phyloP scores from a whole-genome alignment of 2,329 filamentous ascomycete genomes.

The Penicillium olsonii region DNA sequence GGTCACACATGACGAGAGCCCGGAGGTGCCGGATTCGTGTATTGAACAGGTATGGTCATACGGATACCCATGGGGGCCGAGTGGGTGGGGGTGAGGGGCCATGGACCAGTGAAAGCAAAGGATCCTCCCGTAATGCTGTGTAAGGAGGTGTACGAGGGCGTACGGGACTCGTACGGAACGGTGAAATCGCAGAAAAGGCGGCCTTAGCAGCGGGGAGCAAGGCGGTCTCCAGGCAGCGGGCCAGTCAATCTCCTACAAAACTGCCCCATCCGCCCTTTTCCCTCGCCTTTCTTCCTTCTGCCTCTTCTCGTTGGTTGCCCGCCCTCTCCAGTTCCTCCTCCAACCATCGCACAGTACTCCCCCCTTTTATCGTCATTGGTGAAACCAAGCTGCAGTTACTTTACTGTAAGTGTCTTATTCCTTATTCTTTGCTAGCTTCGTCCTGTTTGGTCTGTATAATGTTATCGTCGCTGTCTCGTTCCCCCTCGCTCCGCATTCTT shows the following conservation, averaged over 20 bases:
- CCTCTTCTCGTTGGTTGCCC: constrained; percentile 45
- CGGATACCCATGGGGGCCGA: background rate
- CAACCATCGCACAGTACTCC: constrained; percentile 27
- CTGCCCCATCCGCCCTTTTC: constrained; percentile 43
- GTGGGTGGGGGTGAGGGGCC: background rate
- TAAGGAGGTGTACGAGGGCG: background rate
- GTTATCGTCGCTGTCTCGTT: background rate
- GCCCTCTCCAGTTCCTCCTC: constrained; percentile 32
- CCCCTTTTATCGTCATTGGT: constrained; percentile 12
- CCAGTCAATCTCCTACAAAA: constrained; percentile 40
- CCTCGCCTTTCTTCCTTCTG: constrained; percentile 39
- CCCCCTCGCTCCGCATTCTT: background rate
- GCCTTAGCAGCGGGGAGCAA: constrained; percentile 5
- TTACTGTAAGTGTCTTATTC: background rate
- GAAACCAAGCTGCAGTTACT: constrained; percentile 5
- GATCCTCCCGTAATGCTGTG: background rate
- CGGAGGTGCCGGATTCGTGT: constrained; percentile 9
- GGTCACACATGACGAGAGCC: constrained; percentile 11
- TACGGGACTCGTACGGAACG: background rate
- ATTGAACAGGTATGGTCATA: constrained; percentile 1
- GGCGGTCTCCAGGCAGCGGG: constrained; percentile 3
- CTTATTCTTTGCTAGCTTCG: background rate
- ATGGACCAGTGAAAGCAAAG: background rate
- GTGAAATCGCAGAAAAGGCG: constrained; percentile 17
- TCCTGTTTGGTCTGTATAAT: background rate